Base-by-base conservation (phyloP, 495 filamentous ascomycete genomes). In the Penicillium taxi region DNA sequence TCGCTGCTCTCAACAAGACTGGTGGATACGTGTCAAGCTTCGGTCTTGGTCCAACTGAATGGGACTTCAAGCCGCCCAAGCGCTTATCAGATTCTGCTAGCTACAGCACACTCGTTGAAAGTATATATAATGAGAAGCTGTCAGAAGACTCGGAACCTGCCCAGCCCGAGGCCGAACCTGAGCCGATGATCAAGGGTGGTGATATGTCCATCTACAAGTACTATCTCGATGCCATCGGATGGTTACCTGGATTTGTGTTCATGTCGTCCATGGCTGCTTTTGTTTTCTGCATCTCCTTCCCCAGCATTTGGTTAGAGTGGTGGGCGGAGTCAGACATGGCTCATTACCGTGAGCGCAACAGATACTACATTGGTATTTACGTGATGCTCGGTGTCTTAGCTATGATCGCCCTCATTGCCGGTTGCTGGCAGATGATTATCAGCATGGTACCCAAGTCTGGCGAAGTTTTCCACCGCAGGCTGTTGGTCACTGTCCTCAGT, bases 181-280 rank as follows among this genome's bases (percentile, higher is more conserved):
- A 59, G 37, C 50, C 49, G 6, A 63, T 59, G 20, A 52, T 64
- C 6, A 48, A 50, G 28, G 66, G 70, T 1, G 75, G 75, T 5
- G 75, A 81, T 39, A 42, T 70, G 0, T 52, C 71, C 2, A 63
- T 80, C 26, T 82, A 82, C 47, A 39, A 58, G 0, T 82, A 80
- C 46, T 84, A 82, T 36, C 52, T 78, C 15, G 50, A 55, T 6
- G 66, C 64, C 5, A 66, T 74, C 16, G 77, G 78, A 0, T 55
- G 60, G 64, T 22, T 66, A 2, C 34, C 45, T 0, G 73, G 74
- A 5, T 14, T 72, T 3, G 21, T 64, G 1, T 59, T 76, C 29
- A 44, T 77, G 8, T 40, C 69, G 8, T 50, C 50, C 4, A 69
- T 64, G 37, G 53, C 55, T 4, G 50, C 40, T 8, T 70, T 66